phyloP scores from a whole-genome alignment of 192 early-diverging fungal species.

The Obelidium mucronatum region DNA sequence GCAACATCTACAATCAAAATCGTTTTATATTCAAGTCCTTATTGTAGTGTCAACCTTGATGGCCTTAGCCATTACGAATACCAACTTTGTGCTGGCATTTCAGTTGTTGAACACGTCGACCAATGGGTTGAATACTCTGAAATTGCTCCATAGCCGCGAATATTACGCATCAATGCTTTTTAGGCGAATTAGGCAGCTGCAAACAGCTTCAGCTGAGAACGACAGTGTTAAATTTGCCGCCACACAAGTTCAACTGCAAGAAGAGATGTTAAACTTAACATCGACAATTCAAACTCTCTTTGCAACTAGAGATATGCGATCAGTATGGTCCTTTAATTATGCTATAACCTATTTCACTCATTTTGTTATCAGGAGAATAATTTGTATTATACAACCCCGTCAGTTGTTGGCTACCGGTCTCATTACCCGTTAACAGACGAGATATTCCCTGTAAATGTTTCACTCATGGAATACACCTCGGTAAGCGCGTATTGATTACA shows the following conservation, averaged over 20 bases:
- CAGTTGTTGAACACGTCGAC: background rate
- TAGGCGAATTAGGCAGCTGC: slow-evolving; percentile 10
- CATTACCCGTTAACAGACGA: too few relatives aligned
- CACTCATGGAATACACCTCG: too few relatives aligned
- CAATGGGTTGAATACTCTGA: background rate
- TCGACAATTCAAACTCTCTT: too few relatives aligned
- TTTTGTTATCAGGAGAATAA: too few relatives aligned
- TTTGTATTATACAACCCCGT: too few relatives aligned
- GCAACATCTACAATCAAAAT: too few relatives aligned
- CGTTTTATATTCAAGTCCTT: background rate
- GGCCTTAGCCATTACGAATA: background rate
- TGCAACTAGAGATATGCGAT: too few relatives aligned
- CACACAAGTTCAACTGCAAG: background rate
- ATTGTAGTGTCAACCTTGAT: background rate
- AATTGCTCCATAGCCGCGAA: background rate
- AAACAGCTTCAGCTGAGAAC: background rate
- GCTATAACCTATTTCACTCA: too few relatives aligned
- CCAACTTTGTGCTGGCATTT: background rate
- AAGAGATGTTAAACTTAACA: background rate
- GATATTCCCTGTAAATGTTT: too few relatives aligned
- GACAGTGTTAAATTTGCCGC: background rate
- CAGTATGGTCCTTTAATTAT: too few relatives aligned
- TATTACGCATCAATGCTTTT: background rate
- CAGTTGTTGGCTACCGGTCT: too few relatives aligned
- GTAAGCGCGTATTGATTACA: too few relatives aligned